phyloP scores from a whole-genome alignment of 345 rosid genomes.

The Populus nigra region DNA sequence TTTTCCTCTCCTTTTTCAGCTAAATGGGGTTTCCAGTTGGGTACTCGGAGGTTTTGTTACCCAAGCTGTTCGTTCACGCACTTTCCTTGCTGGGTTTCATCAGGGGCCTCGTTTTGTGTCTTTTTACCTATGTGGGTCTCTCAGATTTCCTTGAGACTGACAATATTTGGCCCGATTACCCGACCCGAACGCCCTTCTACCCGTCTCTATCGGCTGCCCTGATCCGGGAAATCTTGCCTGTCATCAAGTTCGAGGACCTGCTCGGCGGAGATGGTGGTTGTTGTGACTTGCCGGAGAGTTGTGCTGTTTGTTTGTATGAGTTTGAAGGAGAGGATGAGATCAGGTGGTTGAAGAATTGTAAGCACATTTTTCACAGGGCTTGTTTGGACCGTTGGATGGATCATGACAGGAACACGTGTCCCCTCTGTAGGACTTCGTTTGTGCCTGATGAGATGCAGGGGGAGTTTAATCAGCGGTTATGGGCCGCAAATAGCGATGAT shows the following conservation, averaged over 20 bases:
- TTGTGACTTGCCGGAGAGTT: constrained; percentile 60
- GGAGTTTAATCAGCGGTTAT: constrained; percentile 74
- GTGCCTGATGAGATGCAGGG: constrained; percentile 83
- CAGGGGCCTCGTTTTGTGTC: constrained; percentile 45
- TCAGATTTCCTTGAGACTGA: constrained; percentile 77
- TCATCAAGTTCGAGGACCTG: constrained; percentile 55
- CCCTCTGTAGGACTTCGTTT: constrained; percentile 74
- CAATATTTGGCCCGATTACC: constrained; percentile 47
- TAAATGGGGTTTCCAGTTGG: constrained; percentile 85
- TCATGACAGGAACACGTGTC: constrained; percentile 82
- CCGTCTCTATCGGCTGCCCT: constrained; percentile 65
- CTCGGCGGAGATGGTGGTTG: constrained; percentile 20
- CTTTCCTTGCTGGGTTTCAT: constrained; percentile 64
- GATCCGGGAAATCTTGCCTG: constrained; percentile 80
- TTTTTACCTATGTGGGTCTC: constrained; percentile 61
- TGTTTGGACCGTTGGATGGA: constrained; percentile 98
- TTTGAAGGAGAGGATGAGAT: constrained; percentile 75
- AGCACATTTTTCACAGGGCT: constrained; percentile 71
- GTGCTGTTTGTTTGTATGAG: constrained; percentile 80
- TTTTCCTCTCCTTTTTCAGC: neutral
- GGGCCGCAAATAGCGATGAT: constrained; percentile 53
- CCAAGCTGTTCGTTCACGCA: constrained; percentile 61
- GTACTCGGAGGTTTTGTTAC: constrained; percentile 69
- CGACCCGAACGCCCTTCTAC: constrained; percentile 31
- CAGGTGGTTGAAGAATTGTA: constrained; percentile 72